Evolutionary conservation across 2,329 filamentous ascomycete species (phyloP).

Genomic region (Ceratocystiopsis minuta): DNA sequence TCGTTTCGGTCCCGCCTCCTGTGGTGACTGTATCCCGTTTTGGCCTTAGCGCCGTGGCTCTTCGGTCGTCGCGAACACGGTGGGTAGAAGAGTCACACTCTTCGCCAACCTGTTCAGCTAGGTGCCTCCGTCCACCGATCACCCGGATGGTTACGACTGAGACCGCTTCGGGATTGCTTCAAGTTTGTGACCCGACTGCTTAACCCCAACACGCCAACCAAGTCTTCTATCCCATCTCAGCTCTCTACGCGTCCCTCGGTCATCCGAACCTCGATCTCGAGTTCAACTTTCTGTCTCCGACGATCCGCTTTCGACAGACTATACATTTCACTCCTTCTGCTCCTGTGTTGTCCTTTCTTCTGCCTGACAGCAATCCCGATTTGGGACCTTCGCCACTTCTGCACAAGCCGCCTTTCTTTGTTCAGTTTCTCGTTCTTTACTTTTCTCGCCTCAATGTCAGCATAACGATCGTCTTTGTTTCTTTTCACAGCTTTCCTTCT

Average conservation of each 20-base stretch:
- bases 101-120: slow-evolving; percentile 24
- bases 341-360: background rate
- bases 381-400: background rate
- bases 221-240: too few species aligned
- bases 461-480: slow-evolving; percentile 19
- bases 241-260: too few species aligned
- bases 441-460: slow-evolving; percentile 22
- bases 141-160: slow-evolving; percentile 22
- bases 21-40: slow-evolving; percentile 5
- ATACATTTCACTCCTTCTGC: background rate
- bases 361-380: background rate
- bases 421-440: background rate
- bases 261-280: too few species aligned
- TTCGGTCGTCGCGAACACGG: slow-evolving; percentile 15
- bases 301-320: background rate
- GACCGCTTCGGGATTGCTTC: too few species aligned
- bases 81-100: slow-evolving; percentile 28
- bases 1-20: slow-evolving; percentile 12
- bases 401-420: background rate
- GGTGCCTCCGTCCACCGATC: slow-evolving; percentile 14
- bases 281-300: background rate
- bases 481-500: slow-evolving; percentile 10
- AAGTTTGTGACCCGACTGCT: too few species aligned
- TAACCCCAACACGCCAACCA: too few species aligned
- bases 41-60: background rate